Evolutionary conservation across 1,284 basidiomycete genomes (phyloP).

Genomic region (Ceratorhiza oryzae-sativae): DNA sequence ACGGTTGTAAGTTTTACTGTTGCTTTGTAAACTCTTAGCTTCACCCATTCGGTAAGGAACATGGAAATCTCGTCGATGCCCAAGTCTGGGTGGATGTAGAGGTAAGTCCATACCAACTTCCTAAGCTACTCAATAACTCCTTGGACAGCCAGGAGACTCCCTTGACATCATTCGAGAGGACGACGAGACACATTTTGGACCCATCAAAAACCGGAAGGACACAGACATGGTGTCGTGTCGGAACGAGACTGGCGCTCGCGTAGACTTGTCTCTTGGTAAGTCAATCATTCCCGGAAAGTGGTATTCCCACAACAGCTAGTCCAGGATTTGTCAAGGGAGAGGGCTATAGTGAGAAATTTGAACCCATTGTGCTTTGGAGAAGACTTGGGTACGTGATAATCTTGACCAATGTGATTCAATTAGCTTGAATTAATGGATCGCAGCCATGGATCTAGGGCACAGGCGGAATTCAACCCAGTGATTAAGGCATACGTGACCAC

Average conservation of each 20-base stretch:
- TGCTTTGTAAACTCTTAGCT: not conserved
- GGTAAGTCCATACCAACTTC: not conserved
- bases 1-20: not conserved
- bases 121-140: not conserved
- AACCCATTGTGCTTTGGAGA: slow-evolving; percentile 6
- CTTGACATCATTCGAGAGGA: not conserved
- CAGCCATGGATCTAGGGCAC: not conserved
- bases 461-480: not conserved
- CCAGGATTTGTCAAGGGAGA: slow-evolving; percentile 27
- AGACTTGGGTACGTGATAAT: not conserved
- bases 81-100: slow-evolving; percentile 10
- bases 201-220: not conserved
- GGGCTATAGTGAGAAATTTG: slow-evolving; percentile 3
- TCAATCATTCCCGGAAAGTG: not conserved
- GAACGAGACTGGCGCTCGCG: not conserved
- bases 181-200: slow-evolving; percentile 7
- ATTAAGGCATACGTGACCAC: not conserved
- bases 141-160: not conserved
- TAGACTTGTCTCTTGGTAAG: slow-evolving; percentile 13
- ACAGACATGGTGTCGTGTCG: not conserved
- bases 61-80: not conserved
- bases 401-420: not conserved
- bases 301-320: not conserved
- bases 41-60: not conserved
- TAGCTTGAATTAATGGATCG: not conserved